Evolutionary conservation across 2,329 filamentous ascomycete genomes (phyloP).

Genomic region (Neonectria neomacrospora): DNA sequence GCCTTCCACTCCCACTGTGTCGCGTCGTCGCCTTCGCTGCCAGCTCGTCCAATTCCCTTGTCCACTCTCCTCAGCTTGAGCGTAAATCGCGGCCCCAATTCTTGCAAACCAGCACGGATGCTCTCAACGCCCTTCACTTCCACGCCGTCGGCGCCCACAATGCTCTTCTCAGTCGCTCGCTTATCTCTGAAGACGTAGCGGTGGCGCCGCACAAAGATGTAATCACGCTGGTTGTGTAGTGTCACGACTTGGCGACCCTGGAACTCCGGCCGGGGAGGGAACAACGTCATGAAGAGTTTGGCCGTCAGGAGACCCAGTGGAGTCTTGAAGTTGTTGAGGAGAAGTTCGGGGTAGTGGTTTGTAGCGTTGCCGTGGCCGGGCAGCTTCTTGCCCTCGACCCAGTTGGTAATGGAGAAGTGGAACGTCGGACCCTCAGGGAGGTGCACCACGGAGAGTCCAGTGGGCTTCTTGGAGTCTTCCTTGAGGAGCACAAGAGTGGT

Average conservation of each 20-base stretch:
- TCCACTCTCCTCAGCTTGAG: slow-evolving; percentile 92
- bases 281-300: slow-evolving; percentile 73
- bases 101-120: slow-evolving; percentile 88
- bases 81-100: slow-evolving; percentile 79
- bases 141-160: slow-evolving; percentile 83
- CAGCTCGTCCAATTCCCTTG: slow-evolving; percentile 80
- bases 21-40: slow-evolving; percentile 76
- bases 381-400: slow-evolving; percentile 87
- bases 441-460: slow-evolving; percentile 84
- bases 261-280: slow-evolving; percentile 82
- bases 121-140: slow-evolving; percentile 86
- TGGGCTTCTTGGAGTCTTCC: slow-evolving; percentile 88
- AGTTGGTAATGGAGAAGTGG: slow-evolving; percentile 91
- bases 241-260: slow-evolving; percentile 91
- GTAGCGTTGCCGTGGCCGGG: slow-evolving; percentile 91
- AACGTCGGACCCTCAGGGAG: slow-evolving; percentile 89
- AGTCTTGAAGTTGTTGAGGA: slow-evolving; percentile 94
- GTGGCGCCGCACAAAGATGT: slow-evolving; percentile 91
- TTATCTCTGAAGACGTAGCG: slow-evolving; percentile 95
- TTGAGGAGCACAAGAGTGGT: slow-evolving; percentile 86
- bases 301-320: slow-evolving; percentile 90
- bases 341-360: slow-evolving; percentile 88
- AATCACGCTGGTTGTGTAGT: slow-evolving; percentile 94
- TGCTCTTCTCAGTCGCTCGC: slow-evolving; percentile 84
- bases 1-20: slow-evolving; percentile 98